These are phyloP conservation scores for Phyllosticta capitalensis DNA, from an alignment of 2,329 filamentous ascomycete genomes.

Conservation along the genomic window DNA sequence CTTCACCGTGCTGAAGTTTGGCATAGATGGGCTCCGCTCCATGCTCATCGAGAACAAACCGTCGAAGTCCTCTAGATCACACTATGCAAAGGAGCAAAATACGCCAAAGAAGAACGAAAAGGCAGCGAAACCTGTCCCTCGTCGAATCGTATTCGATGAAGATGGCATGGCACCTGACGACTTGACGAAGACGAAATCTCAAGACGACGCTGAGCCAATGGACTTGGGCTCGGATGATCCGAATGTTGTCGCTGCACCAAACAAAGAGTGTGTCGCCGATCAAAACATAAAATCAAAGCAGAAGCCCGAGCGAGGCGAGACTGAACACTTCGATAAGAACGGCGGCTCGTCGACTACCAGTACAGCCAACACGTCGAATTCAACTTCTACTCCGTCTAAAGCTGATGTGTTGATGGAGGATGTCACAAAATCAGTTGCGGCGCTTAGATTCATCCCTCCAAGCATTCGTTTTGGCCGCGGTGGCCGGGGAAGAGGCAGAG, in stretches of 20 bases:
- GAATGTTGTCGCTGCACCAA: background rate
- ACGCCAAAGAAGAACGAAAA: background rate
- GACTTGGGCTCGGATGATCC: background rate
- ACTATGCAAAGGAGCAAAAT: background rate
- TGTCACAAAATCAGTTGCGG: slow-evolving; percentile 58
- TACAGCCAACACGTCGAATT: background rate
- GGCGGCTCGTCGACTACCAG: background rate
- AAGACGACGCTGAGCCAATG: background rate
- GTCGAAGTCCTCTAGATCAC: background rate
- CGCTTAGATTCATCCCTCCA: slow-evolving; percentile 60
- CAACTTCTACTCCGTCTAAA: slow-evolving; percentile 5
- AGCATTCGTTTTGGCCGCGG: slow-evolving; percentile 57
- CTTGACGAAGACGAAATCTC: background rate
- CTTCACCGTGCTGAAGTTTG: slow-evolving; percentile 64
- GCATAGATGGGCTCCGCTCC: slow-evolving; percentile 76
- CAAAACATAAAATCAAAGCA: background rate
- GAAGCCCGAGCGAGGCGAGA: background rate
- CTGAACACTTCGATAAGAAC: background rate
- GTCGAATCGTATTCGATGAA: slow-evolving; percentile 1
- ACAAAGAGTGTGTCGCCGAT: background rate
- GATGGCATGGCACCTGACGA: background rate
- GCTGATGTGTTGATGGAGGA: slow-evolving; percentile 50
- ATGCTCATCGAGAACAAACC: slow-evolving; percentile 45
- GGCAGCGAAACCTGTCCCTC: background rate
- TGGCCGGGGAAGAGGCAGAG: background rate